A percentile compares a stretch with the other conserved stretches of the same genome.
phyloP scores from a whole-genome alignment of 768 basidiomycete species.

The Polyporus arcularius region DNA sequence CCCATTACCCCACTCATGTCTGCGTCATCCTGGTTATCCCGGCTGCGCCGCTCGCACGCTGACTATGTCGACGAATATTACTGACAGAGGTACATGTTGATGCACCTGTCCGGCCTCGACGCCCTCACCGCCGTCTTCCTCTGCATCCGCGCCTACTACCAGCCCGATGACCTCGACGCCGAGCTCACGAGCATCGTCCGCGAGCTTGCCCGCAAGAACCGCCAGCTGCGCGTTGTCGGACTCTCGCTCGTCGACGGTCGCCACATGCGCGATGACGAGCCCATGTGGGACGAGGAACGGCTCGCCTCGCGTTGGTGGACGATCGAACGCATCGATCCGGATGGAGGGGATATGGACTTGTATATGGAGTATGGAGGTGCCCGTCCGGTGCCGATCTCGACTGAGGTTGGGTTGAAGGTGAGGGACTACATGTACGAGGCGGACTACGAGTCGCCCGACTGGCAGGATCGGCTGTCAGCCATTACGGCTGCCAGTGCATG shows the following conservation, averaged over 20 bases:
- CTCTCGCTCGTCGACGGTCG: conserved; percentile 7
- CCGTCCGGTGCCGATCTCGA: background rate
- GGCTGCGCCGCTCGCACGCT: too few species aligned
- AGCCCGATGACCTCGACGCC: background rate
- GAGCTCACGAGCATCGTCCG: conserved; percentile 2
- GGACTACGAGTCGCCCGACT: conserved; percentile 1
- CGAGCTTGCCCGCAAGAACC: background rate
- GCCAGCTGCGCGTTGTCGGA: conserved; percentile 2
- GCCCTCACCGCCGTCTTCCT: conserved; percentile 2
- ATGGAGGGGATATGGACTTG: background rate
- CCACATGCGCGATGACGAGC: conserved; percentile 7
- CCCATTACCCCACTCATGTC: background rate
- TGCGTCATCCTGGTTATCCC: too few species aligned
- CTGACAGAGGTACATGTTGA: background rate
- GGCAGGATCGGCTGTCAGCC: background rate
- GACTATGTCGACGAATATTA: too few species aligned
- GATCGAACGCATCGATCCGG: background rate
- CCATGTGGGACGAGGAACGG: conserved; percentile 9
- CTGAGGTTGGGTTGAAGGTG: conserved; percentile 2
- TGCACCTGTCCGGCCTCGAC: conserved; percentile 1
- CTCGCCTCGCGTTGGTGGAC: conserved; percentile 3
- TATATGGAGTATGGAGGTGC: too few species aligned
- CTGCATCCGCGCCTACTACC: conserved; percentile 11
- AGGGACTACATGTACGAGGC: conserved; percentile 14
- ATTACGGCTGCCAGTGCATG: background rate